Percentiles rank a stretch among this genome's conserved stretches.
These are phyloP conservation scores for Penicillium coprophilum DNA, from an alignment of 495 filamentous ascomycete genomes.

Conservation along the genomic window DNA sequence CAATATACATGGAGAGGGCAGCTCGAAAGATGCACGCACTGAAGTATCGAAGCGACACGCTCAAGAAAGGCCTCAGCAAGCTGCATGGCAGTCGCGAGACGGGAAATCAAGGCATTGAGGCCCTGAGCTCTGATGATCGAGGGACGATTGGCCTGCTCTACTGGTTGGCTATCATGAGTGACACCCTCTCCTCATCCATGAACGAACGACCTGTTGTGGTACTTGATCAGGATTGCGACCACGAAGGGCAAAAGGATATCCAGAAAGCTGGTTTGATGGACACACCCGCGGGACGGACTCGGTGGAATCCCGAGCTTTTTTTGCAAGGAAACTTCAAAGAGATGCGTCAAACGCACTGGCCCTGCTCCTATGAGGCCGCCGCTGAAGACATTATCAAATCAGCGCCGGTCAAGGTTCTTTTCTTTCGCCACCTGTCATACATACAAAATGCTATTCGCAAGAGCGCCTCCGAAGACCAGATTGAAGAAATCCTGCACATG, in stretches of 20 bases:
- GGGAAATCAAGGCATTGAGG: background rate
- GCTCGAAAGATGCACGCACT: constrained; percentile 28
- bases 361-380: constrained; percentile 39
- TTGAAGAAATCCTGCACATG: constrained; percentile 35
- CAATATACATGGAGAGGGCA: constrained; percentile 36
- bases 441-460: constrained; percentile 35
- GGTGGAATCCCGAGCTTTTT: constrained; percentile 22
- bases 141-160: constrained; percentile 38
- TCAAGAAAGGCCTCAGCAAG: constrained; percentile 11
- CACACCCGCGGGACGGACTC: background rate
- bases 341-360: constrained; percentile 27
- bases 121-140: constrained; percentile 27
- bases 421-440: constrained; percentile 41
- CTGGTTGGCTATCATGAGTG: constrained; percentile 46
- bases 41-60: constrained; percentile 23
- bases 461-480: constrained; percentile 9
- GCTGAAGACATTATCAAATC: constrained; percentile 34
- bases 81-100: background rate
- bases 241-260: constrained; percentile 6
- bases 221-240: constrained; percentile 38
- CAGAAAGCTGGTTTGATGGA: constrained; percentile 18
- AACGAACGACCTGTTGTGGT: constrained; percentile 40
- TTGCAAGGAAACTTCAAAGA: constrained; percentile 21
- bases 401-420: constrained; percentile 43
- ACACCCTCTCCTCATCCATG: constrained; percentile 44